Conservation (phyloP, 345 rosid species). For the Excoecaria agallocha region DNA sequence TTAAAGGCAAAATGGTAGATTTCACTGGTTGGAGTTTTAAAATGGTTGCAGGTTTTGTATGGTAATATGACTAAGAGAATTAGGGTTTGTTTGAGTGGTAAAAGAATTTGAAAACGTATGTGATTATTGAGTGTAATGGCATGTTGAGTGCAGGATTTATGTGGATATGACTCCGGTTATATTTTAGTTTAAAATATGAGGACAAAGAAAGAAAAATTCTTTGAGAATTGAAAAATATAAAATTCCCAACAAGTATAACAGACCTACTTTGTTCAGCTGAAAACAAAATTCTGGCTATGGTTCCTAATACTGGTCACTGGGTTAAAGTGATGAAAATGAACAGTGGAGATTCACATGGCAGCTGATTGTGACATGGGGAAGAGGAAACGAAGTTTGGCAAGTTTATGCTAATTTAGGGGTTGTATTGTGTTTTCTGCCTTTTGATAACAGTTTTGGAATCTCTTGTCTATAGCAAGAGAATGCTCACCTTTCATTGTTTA, state of each 20-base stretch:
- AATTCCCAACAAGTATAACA: neutral
- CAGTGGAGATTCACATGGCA: neutral
- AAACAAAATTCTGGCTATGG: neutral
- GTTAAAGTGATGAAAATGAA: neutral
- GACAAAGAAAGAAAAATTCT: neutral
- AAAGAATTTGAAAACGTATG: neutral
- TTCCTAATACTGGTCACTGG: neutral
- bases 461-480: neutral
- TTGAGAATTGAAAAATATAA: neutral
- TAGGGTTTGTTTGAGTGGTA: too few relatives aligned
- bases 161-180: too few relatives aligned
- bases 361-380: neutral
- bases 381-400: neutral
- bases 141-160: neutral
- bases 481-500: neutral
- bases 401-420: neutral
- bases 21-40: neutral
- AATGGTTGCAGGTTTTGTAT: neutral
- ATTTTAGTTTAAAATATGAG: neutral
- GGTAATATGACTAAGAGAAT: neutral
- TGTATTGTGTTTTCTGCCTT: neutral
- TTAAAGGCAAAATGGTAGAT: too few relatives aligned
- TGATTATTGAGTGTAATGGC: neutral
- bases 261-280: neutral
- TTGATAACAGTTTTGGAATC: neutral